Evolutionary conservation across 805 yeast genomes (phyloP), one percentile per base, ranked within the genome.

Genomic region (Yueomyces sp.): DNA sequence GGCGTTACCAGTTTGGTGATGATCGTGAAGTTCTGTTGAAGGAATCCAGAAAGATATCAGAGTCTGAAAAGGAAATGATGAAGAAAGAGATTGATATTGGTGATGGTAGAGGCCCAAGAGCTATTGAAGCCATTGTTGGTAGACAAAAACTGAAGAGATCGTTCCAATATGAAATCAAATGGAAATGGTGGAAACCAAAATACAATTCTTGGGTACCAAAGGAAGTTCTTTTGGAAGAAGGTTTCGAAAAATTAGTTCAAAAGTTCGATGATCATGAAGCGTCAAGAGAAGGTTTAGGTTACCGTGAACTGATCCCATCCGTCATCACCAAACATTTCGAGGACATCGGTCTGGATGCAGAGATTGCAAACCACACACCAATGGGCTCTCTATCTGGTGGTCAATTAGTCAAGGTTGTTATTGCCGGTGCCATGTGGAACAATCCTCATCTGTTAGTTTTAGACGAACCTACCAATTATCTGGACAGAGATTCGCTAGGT

Each of bases 351-450:
- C 73, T 90, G 53, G 98, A 92, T 57, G 94, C 96, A 53, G 98
- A 90, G 59, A 88, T 90, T 68, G 97, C 97, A 36, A 96, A 92
- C 65, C 97, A 90, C 65, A 90, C 96, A 26, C 96, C 96, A 43
- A 70, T 90, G 76, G 96, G 97, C 28, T 85, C 95, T 5, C 72
- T 90, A 50, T 87, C 96, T 28, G 98, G 98, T 63, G 98, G 98
- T 57, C 98, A 90, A 70, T 75, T 90, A 62, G 98, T 90, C 48
- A 90, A 90, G 67, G 97, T 90, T 50, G 98, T 90, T 47, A 90
- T 90, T 69, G 97, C 97, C 11, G 98, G 97, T 67, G 96, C 97
- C 51, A 90, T 90, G 92, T 90, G 98, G 98, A 90, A 92, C 68
- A 92, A 90, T 62, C 98, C 98, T 26, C 98, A 90, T 65, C 76